Base-by-base conservation (phyloP, 768 basidiomycete species). In the Mycena venus region DNA sequence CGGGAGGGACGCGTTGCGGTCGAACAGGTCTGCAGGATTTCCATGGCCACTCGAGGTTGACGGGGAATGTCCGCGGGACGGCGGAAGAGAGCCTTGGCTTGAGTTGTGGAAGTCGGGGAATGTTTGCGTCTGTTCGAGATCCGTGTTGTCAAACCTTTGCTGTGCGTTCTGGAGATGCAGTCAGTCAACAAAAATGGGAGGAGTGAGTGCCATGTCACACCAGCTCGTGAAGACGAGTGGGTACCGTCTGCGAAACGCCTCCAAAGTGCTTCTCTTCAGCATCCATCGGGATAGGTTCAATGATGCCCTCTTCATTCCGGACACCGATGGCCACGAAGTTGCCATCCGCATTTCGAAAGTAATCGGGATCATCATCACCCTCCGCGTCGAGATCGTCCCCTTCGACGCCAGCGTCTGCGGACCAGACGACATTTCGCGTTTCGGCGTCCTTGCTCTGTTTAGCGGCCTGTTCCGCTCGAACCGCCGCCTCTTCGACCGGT, bases 381-480 rank as follows among this genome's bases (percentile, higher is more conserved):
- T 90, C 87, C 9, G 90, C 91, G 79, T 94, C 93, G 17, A 79
- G 76, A 65, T 91, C 91, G 23, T 82, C 77, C 4, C 83, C 81
- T 25, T 85, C 86, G 44, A 92, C 90, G 15, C 87, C 88, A 70
- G 85, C 84, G 72, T 90, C 90, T 9, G 82, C 88, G 25, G 90
- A 87, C 94, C 94, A 96, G 11, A 92, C 89, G 29, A 95, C 82
- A 58, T 88, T 90, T 70, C 95, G 88, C 14, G 84, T 81, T 34
- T 86, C 79, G 2, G 94, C 94, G 71, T 95, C 95, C 74, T 86
- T 84, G 65, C 82, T 83, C 79, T 95, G 94, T 34, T 87, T 85
- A 71, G 92, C 90, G 2, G 86, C 86, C 80, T 94, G 89, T 47
- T 90, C 85, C 11, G 82, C 84, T 38, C 91, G 87, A 34, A 88